A percentile compares a stretch with the other conserved stretches of the same genome.
Conservation (phyloP, 192 early-diverging fungal genomes). For the Entomortierella beljakovae region DNA sequence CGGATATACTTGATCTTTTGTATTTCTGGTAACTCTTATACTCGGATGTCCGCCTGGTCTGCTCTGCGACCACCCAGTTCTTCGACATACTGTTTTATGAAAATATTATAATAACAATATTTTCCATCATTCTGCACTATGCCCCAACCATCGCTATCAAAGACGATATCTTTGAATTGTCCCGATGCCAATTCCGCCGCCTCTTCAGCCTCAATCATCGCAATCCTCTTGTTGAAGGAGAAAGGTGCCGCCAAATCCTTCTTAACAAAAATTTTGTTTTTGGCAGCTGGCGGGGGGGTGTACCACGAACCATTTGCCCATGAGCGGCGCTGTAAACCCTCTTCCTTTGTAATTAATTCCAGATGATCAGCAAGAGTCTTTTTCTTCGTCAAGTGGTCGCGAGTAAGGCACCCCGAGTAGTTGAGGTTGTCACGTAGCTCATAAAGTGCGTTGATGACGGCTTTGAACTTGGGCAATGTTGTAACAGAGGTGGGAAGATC, state of each 20-base stretch:
- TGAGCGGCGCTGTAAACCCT: constrained; percentile 4
- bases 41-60: too few relatives aligned
- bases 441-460: constrained; percentile 2
- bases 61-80: constrained; percentile 2
- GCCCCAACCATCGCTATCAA: constrained; percentile 5
- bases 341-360: background rate
- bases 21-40: too few relatives aligned
- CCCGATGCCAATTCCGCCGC: too few relatives aligned
- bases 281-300: too few relatives aligned
- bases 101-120: constrained; percentile 5
- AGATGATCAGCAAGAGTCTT: constrained; percentile 1
- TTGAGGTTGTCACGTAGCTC: constrained; percentile 3
- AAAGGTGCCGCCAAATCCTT: too few relatives aligned
- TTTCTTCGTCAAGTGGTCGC: constrained; percentile 1
- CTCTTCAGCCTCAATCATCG: too few relatives aligned
- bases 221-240: too few relatives aligned
- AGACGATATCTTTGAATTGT: too few relatives aligned
- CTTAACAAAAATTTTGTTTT: too few relatives aligned
- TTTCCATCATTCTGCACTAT: background rate
- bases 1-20: too few relatives aligned
- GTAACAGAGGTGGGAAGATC: constrained; percentile 1
- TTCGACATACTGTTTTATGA: background rate
- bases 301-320: too few relatives aligned
- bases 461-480: constrained; percentile 3
- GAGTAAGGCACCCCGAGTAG: background rate